phyloP scores from a whole-genome alignment of 106 monocot species.

The Dendrobium nobile region DNA sequence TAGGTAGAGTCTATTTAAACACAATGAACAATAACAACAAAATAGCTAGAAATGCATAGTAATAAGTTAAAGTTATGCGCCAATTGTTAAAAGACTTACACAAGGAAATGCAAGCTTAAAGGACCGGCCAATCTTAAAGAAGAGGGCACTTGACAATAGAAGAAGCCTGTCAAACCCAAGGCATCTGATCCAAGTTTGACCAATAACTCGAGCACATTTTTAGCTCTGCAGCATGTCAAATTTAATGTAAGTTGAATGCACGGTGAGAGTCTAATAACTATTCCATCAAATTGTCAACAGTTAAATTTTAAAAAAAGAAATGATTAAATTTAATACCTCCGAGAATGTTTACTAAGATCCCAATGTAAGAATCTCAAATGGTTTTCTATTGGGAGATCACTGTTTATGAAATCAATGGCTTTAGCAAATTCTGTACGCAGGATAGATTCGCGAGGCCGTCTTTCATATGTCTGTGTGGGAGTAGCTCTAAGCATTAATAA shows the following conservation, averaged over 20 bases:
- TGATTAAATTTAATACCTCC: constrained; percentile 32
- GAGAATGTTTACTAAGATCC: constrained; percentile 79
- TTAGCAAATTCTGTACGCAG: constrained; percentile 72
- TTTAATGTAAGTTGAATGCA: not conserved
- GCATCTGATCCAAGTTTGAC: constrained; percentile 59
- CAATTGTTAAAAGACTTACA: constrained; percentile 19
- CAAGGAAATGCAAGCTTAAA: constrained; percentile 17
- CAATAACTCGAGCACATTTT: constrained; percentile 53
- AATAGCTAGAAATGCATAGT: not conserved
- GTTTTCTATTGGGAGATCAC: constrained; percentile 35
- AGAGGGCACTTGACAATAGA: constrained; percentile 53
- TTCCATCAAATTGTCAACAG: not conserved
- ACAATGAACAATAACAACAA: not conserved
- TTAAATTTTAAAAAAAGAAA: not conserved
- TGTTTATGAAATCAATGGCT: constrained; percentile 75
- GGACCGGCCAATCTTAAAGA: constrained; percentile 17
- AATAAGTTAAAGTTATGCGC: not conserved
- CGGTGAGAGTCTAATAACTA: not conserved
- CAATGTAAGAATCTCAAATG: constrained; percentile 82
- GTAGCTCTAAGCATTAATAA: not conserved
- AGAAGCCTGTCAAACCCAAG: constrained; percentile 64
- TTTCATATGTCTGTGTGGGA: constrained; percentile 49
- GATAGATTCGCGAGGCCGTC: constrained; percentile 77
- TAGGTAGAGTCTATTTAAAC: not conserved
- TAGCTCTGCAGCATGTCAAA: constrained; percentile 31